Evolutionary conservation across 2,329 filamentous ascomycete species (phyloP), one percentile per base, ranked within the genome.

Genomic region (Cladophialophora bantiana): DNA sequence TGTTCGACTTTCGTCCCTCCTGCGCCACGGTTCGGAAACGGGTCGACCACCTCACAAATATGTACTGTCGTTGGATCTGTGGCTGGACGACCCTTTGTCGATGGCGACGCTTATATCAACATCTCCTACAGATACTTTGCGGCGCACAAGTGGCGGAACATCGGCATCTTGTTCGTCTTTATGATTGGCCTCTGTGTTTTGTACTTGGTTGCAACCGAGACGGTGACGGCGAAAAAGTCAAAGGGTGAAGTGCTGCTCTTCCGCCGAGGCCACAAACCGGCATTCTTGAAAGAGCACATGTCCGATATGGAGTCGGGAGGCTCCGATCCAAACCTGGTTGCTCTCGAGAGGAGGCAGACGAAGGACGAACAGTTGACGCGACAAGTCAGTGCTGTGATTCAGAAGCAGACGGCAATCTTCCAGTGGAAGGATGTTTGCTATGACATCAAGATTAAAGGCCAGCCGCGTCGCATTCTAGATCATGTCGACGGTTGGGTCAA

Each of bases 401-500:
- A 87, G 73, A 83, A 82, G 71, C 89, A 92, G 75, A 92, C 87
- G 3, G 90, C 91, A 31, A 87, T 93, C 66, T 95, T 96, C 83
- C 90, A 93, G 75, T 96, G 93, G 93, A 86, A 89, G 70, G 85
- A 94, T 73, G 89, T 96, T 1, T 93, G 89, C 79, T 97, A 92
- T 73, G 89, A 92, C 65, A 90, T 93, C 75, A 87, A 88, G 74
- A 93, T 96, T 79, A 96, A 95, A 83, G 83, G 83, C 15, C 87
- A 94, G 73, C 81, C 84, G 1, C 86, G 93, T 13, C 88, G 89
- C 50, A 91, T 97, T 74, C 82, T 97, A 65, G 89, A 97, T 73
- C 83, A 95, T 70, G 91, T 97, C 12, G 91, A 96, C 74, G 94
- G 94, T 48, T 97, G 92, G 91, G 93, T 97, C 64, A 95, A 96